phyloP scores from a whole-genome alignment of 306 rosid species.

The Vigna unguiculata region DNA sequence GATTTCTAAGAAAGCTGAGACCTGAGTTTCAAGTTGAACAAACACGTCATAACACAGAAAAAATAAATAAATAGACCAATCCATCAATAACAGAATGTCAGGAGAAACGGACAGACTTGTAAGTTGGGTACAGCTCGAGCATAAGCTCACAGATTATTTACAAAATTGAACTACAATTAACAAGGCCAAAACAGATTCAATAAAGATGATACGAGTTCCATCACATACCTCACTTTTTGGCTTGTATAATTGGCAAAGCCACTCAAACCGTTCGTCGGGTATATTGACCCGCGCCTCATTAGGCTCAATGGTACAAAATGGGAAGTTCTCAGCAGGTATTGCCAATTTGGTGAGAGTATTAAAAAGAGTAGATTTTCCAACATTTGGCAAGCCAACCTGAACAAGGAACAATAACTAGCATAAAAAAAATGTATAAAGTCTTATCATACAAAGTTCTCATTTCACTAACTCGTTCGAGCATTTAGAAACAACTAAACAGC shows the following conservation, averaged over 20 bases:
- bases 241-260: constrained; percentile 91
- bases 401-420: constrained; percentile 38
- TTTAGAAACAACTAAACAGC: constrained; percentile 11
- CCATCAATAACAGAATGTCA: constrained; percentile 30
- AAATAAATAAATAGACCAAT: not conserved
- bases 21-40: constrained; percentile 52
- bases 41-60: not conserved
- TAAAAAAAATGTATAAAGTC: not conserved
- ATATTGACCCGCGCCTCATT: constrained; percentile 95
- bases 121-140: not conserved
- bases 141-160: constrained; percentile 8
- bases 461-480: constrained; percentile 10
- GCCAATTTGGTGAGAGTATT: constrained; percentile 91
- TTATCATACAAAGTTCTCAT: not conserved
- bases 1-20: constrained; percentile 94
- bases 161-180: not conserved
- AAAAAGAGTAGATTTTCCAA: constrained; percentile 96
- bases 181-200: constrained; percentile 9
- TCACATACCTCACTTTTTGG: constrained; percentile 91
- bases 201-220: constrained; percentile 11
- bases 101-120: constrained; percentile 6
- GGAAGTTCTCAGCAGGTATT: constrained; percentile 98
- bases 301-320: constrained; percentile 98
- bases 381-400: constrained; percentile 99
- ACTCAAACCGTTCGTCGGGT: constrained; percentile 95